These are phyloP conservation scores for Rickenella mellea DNA, from an alignment of 768 basidiomycete species.

Conservation along the genomic window DNA sequence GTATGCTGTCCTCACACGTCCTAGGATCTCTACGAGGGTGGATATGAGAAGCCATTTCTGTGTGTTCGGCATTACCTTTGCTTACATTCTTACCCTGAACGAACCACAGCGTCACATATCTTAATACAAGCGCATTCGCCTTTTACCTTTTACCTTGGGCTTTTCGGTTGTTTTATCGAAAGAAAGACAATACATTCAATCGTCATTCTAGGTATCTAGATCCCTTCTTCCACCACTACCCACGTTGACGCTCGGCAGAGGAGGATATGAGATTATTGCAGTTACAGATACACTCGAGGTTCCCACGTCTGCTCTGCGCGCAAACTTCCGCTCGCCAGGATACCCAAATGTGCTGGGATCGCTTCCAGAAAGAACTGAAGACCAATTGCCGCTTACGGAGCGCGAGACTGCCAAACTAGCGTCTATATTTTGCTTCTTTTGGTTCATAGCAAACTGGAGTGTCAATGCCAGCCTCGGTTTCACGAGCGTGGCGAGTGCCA, in stretches of 20 bases:
- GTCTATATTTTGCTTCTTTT: conserved; percentile 72
- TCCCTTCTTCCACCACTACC: not conserved
- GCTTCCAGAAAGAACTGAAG: conserved; percentile 5
- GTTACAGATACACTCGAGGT: not conserved
- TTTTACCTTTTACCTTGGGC: conserved; percentile 66
- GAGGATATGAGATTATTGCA: conserved; percentile 2
- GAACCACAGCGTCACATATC: conserved; percentile 66
- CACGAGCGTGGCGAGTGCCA: conserved; percentile 92
- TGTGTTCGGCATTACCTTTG: conserved; percentile 21
- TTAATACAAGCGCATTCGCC: conserved; percentile 85
- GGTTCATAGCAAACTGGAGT: conserved; percentile 93
- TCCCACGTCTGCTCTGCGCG: not conserved
- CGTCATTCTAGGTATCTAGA: not conserved
- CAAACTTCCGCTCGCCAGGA: not conserved
- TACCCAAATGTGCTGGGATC: not conserved
- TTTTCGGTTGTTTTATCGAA: conserved; percentile 24
- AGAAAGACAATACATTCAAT: not conserved
- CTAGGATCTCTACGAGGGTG: conserved; percentile 43
- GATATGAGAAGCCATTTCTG: conserved; percentile 90
- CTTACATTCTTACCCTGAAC: not conserved
- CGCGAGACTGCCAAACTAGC: conserved; percentile 75
- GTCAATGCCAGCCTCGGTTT: conserved; percentile 76
- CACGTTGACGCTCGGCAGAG: not conserved
- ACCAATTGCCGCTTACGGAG: conserved; percentile 38
- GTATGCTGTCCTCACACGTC: conserved; percentile 6